Evolutionary conservation across 78 protist genomes (phyloP).

Genomic region (Dictyostelium citrinum): DNA sequence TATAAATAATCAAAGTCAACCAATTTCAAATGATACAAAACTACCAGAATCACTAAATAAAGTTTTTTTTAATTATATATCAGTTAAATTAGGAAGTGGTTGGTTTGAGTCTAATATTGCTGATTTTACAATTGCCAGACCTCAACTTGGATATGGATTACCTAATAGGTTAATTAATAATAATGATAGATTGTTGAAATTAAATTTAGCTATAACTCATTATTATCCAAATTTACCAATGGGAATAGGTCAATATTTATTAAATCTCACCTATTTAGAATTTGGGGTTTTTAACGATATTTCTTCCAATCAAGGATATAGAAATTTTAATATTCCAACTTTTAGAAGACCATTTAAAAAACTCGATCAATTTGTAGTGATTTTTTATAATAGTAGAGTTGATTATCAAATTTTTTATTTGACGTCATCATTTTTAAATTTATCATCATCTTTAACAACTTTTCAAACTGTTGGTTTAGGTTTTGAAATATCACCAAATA

Average conservation of each 20-base stretch:
- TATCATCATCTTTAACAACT: neutral
- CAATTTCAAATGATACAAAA: neutral
- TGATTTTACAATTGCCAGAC: neutral
- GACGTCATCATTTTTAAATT: neutral
- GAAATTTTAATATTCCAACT: neutral
- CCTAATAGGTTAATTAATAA: neutral
- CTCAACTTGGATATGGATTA: neutral
- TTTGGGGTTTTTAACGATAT: neutral
- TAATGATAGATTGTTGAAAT: neutral
- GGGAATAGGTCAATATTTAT: neutral
- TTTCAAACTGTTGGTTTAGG: neutral
- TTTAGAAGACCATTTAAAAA: neutral
- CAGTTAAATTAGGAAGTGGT: neutral
- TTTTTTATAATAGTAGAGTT: neutral
- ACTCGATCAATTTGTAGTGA: neutral
- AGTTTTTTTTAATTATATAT: neutral
- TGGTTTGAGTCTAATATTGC: neutral
- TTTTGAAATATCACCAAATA: neutral
- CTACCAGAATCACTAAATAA: neutral
- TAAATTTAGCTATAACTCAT: neutral
- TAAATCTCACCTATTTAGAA: neutral
- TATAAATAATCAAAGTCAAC: neutral
- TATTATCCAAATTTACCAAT: neutral
- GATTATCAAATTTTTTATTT: neutral
- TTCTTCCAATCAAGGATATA: neutral